Evolutionary conservation across 78 protist species (phyloP), one percentile per base, ranked within the genome.

Genomic region (Isochrysis galbana): DNA sequence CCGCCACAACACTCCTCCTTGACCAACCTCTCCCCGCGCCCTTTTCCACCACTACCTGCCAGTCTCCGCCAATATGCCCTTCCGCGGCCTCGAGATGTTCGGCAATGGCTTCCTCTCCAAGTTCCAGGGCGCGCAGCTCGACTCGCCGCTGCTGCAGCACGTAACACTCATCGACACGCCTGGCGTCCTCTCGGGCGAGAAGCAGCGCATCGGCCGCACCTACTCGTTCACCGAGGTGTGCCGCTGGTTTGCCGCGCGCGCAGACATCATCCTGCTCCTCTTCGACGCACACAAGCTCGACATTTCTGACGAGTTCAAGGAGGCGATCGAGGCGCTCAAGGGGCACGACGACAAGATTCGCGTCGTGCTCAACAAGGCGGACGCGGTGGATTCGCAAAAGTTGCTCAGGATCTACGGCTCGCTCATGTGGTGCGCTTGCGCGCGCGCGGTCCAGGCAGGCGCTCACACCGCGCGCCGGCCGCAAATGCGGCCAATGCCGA

Each of bases 281-380:
- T 97, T 97, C 90, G 98, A 97, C 86, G 98, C 98, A 14, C 96
- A 97, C 93, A 97, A 97, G 93, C 95, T 97, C 42, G 98, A 97
- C 89, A 97, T 97, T 25, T 91, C 94, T 19, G 96, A 96, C 74
- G 90, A 97, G 91, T 93, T 97, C 82, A 90, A 93, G 91, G 34
- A 29, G 61, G 89, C 94, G 38, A 96, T 97, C 46, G 95, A 93
- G 87, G 36, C 54, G 38, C 96, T 97, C n/a, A 44, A 44, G 4
- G 95, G 95, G 61, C 93, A 96, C 45, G 98, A 96, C 74, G 98
- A 96, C 89, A 97, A 97, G 92, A 92, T 97, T 83, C 95, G 96
- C 61, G 93, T 97, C n/a, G 96, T 97, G 38, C 95, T 97, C 48
- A 97, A 97, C 91, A 97, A 97, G 93, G 95, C 98, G 17, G 98